Percentiles rank a stretch among this genome's conserved stretches.
These are phyloP conservation scores for Trametes punicea DNA, from an alignment of 768 basidiomycete genomes.

Conservation along the genomic window DNA sequence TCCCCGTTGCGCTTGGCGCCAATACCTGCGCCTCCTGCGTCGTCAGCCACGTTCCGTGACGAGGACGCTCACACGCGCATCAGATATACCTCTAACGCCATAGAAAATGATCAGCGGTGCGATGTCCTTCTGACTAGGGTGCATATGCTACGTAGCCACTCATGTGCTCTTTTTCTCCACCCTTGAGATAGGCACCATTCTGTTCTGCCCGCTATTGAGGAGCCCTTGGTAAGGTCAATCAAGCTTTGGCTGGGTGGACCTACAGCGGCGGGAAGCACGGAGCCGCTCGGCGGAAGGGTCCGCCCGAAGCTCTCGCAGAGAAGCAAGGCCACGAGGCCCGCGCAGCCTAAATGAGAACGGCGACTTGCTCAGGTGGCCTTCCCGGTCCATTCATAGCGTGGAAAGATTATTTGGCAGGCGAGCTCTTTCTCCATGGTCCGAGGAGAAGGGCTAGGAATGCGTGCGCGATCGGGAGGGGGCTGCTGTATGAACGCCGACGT, in stretches of 20 bases:
- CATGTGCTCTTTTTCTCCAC: neutral
- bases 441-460: slow-evolving; percentile 13
- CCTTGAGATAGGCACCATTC: neutral
- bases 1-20: no score
- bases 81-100: slow-evolving; percentile 4
- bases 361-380: slow-evolving; percentile 15
- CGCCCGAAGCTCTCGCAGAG: slow-evolving; percentile 1
- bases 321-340: slow-evolving; percentile 11
- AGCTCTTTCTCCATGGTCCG: slow-evolving; percentile 5
- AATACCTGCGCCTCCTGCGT: neutral
- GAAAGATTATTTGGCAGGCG: slow-evolving; percentile 12
- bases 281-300: slow-evolving; percentile 13
- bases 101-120: slow-evolving; percentile 12
- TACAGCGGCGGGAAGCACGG: slow-evolving; percentile 21
- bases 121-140: neutral
- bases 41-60: slow-evolving; percentile 2
- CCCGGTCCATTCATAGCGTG: slow-evolving; percentile 10
- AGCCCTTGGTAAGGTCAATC: neutral
- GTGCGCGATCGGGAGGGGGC: neutral
- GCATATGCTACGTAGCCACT: neutral
- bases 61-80: neutral
- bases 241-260: slow-evolving; percentile 13
- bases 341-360: slow-evolving; percentile 12
- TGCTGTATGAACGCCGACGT: slow-evolving; percentile 6
- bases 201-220: neutral